These are phyloP conservation scores for Phoma sp. DNA, from an alignment of 2,329 filamentous ascomycete species.

Conservation along the genomic window DNA sequence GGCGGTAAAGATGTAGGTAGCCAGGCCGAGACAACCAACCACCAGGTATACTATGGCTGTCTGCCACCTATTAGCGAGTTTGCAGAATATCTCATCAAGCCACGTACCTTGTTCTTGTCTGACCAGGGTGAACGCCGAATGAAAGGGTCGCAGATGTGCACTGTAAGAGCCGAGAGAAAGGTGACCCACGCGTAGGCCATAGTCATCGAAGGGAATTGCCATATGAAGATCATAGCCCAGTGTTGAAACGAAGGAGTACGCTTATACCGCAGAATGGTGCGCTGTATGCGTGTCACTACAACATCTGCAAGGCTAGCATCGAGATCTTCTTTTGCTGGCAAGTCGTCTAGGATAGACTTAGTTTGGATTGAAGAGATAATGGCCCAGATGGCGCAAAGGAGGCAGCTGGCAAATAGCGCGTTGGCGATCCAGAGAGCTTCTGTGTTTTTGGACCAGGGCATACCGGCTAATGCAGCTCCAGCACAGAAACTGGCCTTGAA, in stretches of 20 bases:
- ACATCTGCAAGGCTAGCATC: conserved; percentile 22
- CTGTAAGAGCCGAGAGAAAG: conserved; percentile 35
- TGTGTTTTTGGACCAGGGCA: conserved; percentile 27
- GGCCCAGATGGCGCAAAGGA: conserved; percentile 38
- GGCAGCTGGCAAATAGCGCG: conserved; percentile 34
- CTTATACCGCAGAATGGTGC: conserved; percentile 33
- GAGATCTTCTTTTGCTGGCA: conserved; percentile 31
- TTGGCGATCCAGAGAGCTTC: conserved; percentile 32
- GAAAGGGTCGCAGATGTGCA: conserved; percentile 39
- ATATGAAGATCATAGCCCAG: conserved; percentile 40
- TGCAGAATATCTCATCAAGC: not conserved
- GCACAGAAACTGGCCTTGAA: conserved; percentile 38
- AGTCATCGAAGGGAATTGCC: conserved; percentile 42
- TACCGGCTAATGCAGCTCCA: conserved; percentile 31
- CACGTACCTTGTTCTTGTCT: conserved; percentile 27
- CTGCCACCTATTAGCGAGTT: conserved; percentile 19
- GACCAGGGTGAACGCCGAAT: conserved; percentile 28
- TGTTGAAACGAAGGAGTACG: conserved; percentile 32
- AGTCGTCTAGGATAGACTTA: conserved; percentile 38
- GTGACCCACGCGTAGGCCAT: conserved; percentile 40
- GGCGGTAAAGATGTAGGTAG: conserved; percentile 33
- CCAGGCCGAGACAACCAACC: conserved; percentile 28
- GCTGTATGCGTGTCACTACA: conserved; percentile 29
- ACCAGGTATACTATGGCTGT: conserved; percentile 36
- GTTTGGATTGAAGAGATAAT: conserved; percentile 41